A percentile compares a stretch with the other conserved stretches of the same genome.
Evolutionary conservation across 345 rosid species (phyloP).

Genomic region (Eutrema yunnanense): DNA sequence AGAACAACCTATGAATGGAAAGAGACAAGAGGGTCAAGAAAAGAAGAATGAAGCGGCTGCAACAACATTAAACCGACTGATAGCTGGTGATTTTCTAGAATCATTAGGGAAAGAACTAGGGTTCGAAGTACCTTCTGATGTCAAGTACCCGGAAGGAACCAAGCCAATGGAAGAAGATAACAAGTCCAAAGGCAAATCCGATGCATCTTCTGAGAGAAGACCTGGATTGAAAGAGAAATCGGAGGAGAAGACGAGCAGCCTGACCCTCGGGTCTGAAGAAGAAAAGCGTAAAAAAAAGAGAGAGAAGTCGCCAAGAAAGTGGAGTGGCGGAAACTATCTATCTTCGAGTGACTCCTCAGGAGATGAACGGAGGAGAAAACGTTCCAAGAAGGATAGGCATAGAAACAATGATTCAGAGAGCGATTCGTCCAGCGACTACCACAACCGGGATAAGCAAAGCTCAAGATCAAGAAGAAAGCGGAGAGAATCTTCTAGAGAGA

Average conservation of each 20-base stretch:
- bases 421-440: conserved; percentile 47
- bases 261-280: conserved; percentile 43
- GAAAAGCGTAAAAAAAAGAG: conserved; percentile 45
- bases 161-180: conserved; percentile 23
- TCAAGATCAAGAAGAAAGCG: conserved; percentile 54
- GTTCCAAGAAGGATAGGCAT: conserved; percentile 34
- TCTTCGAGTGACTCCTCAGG: conserved; percentile 45
- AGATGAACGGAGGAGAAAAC: conserved; percentile 53
- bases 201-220: conserved; percentile 23
- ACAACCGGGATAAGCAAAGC: conserved; percentile 26
- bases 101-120: conserved; percentile 96
- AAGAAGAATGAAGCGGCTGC: conserved; percentile 74
- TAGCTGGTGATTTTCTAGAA: conserved; percentile 92
- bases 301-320: conserved; percentile 30
- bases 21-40: conserved; percentile 43
- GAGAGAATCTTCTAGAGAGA: conserved; percentile 45
- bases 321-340: conserved; percentile 9
- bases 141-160: conserved; percentile 30
- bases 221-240: conserved; percentile 18
- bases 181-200: conserved; percentile 23
- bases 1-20: conserved; percentile 34
- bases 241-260: conserved; percentile 35
- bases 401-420: conserved; percentile 50
- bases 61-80: conserved; percentile 72
- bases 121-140: conserved; percentile 81